Evolutionary conservation across 2,329 filamentous ascomycete genomes (phyloP).

Genomic region (Plectosphaerella plurivora): DNA sequence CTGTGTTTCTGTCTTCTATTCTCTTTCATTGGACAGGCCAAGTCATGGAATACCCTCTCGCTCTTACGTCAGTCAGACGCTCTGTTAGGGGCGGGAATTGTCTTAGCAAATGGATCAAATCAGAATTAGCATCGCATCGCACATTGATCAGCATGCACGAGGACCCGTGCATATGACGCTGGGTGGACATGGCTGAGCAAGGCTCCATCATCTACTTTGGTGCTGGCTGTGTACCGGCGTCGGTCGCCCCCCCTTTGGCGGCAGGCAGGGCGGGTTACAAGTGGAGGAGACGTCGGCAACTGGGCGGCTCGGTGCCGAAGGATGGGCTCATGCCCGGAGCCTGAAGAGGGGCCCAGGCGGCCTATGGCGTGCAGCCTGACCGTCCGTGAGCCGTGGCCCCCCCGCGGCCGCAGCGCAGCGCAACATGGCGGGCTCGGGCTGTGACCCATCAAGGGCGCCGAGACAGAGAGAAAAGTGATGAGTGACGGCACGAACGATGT

Average conservation of each 20-base stretch:
- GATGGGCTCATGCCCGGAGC: neutral
- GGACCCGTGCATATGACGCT: too few species aligned
- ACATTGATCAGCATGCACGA: too few species aligned
- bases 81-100: neutral
- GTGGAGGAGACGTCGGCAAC: neutral
- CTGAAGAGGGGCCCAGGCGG: neutral
- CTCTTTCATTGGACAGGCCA: neutral
- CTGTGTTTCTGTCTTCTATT: neutral
- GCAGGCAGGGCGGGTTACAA: too few species aligned
- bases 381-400: neutral
- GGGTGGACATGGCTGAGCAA: too few species aligned
- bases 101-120: too few species aligned
- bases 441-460: neutral
- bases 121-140: too few species aligned
- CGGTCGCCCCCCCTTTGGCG: too few species aligned
- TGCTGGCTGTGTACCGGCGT: too few species aligned
- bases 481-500: too few species aligned
- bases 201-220: too few species aligned
- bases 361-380: neutral
- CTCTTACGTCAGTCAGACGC: neutral
- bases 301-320: neutral
- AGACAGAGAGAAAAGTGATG: neutral
- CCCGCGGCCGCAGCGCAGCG: neutral
- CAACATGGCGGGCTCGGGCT: neutral
- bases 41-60: neutral